Conservation (phyloP, 768 basidiomycete species). For the Candolleomyces eurysporus region DNA sequence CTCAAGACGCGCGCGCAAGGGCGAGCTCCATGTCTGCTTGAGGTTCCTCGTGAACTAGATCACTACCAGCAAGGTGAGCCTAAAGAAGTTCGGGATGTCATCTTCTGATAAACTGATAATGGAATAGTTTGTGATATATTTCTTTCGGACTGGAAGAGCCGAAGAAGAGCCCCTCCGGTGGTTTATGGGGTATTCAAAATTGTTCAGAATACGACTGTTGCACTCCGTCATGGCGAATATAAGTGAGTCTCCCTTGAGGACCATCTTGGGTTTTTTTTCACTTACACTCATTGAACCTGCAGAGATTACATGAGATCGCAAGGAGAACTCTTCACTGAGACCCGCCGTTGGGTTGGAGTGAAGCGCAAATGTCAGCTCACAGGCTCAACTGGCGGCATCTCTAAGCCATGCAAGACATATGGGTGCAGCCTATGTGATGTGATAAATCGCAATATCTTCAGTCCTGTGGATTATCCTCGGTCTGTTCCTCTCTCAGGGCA, state of each 20-base stretch:
- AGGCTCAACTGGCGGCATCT: not conserved
- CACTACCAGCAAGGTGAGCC: not conserved
- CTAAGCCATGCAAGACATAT: not conserved
- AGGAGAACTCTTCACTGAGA: not conserved
- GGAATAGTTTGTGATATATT: not conserved
- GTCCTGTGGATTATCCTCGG: not conserved
- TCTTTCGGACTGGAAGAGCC: not conserved
- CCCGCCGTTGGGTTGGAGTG: not conserved
- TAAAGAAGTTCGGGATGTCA: not conserved
- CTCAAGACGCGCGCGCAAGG: not conserved
- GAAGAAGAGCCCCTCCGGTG: not conserved
- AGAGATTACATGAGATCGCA: not conserved
- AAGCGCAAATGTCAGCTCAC: not conserved
- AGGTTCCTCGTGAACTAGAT: not conserved
- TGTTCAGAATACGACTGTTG: not conserved
- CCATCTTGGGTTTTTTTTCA: not conserved
- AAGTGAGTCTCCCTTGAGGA: not conserved
- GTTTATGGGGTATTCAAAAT: not conserved
- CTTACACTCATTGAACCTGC: not conserved
- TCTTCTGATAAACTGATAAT: not conserved
- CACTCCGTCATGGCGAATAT: not conserved
- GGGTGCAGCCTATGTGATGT: not conserved
- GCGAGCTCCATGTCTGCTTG: not conserved
- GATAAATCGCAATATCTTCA: not conserved
- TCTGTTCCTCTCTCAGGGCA: not conserved